Percentiles rank a stretch among this genome's conserved stretches.
phyloP scores from a whole-genome alignment of 805 yeast genomes.

The Cyberlindnera euphorbiiphila region DNA sequence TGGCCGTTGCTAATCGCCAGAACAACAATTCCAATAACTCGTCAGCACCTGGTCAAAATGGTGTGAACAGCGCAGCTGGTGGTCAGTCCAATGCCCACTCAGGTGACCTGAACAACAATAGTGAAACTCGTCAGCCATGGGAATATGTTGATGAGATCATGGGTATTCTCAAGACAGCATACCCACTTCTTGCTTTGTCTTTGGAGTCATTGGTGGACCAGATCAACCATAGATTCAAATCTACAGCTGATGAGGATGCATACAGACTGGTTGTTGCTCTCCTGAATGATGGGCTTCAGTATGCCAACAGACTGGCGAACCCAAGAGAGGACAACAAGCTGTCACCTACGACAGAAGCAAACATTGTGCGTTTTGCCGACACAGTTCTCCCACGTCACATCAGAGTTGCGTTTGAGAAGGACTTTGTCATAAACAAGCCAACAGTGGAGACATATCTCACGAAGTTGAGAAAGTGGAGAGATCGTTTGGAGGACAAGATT shows the following conservation, averaged over 20 bases:
- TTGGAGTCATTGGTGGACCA: conserved; percentile 95
- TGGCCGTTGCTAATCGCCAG: conserved; percentile 41
- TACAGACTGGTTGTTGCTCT: conserved; percentile 90
- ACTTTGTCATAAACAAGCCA: conserved; percentile 83
- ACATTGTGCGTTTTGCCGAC: conserved; percentile 85
- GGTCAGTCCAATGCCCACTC: conserved; percentile 1
- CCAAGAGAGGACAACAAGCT: conserved; percentile 85
- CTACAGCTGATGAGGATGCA: conserved; percentile 93
- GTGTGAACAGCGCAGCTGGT: conserved; percentile 3
- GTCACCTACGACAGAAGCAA: conserved; percentile 89
- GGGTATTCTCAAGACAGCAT: conserved; percentile 94
- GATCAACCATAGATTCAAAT: conserved; percentile 87
- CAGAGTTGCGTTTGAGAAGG: conserved; percentile 85
- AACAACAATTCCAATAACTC: conserved; percentile 5
- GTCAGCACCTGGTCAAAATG: conserved; percentile 4
- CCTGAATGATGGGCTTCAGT: conserved; percentile 89
- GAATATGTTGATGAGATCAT: conserved; percentile 89
- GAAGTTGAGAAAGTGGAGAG: conserved; percentile 87
- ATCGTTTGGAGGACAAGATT: conserved; percentile 83
- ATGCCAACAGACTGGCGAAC: conserved; percentile 77
- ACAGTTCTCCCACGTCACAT: conserved; percentile 86
- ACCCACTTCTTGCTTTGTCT: conserved; percentile 87
- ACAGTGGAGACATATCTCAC: conserved; percentile 82
- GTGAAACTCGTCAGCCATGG: conserved; percentile 73
- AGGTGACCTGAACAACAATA: conserved; percentile 4